A percentile compares a stretch with the other conserved stretches of the same genome.
Evolutionary conservation across 2,329 filamentous ascomycete genomes (phyloP).

Genomic region (Aspergillus novoparasiticus): DNA sequence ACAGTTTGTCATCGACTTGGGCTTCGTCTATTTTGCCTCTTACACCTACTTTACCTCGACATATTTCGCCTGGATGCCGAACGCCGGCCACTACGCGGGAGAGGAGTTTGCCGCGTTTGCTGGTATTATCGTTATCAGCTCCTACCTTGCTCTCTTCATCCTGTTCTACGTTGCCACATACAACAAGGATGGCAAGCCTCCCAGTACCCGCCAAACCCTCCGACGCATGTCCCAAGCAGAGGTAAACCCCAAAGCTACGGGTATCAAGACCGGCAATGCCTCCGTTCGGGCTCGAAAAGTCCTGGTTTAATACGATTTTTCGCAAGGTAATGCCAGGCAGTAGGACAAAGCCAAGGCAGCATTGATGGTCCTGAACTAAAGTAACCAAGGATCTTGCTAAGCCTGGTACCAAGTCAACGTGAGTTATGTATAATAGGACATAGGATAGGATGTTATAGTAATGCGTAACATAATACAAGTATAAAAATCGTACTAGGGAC

Average conservation of each 20-base stretch:
- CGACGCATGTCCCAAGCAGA: not conserved
- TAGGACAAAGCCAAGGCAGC: not conserved
- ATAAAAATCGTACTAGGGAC: too few species aligned
- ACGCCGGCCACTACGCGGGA: constrained; percentile 3
- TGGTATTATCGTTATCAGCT: not conserved
- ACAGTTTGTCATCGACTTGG: constrained; percentile 95
- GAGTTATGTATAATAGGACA: not conserved
- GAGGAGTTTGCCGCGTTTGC: not conserved
- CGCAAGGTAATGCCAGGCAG: not conserved
- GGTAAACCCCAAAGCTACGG: not conserved
- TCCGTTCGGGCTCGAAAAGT: not conserved
- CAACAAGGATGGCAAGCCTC: not conserved
- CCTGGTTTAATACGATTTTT: not conserved
- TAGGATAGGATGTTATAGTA: not conserved
- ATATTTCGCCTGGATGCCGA: constrained; percentile 80
- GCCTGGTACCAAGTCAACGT: too few species aligned
- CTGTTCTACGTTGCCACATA: not conserved
- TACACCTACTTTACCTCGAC: constrained; percentile 94
- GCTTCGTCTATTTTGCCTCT: constrained; percentile 96
- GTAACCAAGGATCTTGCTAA: too few species aligned
- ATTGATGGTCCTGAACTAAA: not conserved
- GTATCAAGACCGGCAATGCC: not conserved
- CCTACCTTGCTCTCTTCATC: not conserved
- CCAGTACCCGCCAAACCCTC: not conserved
- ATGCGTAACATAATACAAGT: too few species aligned